Evolutionary conservation across 306 rosid species (phyloP).

Genomic region (Acacia acuminata): DNA sequence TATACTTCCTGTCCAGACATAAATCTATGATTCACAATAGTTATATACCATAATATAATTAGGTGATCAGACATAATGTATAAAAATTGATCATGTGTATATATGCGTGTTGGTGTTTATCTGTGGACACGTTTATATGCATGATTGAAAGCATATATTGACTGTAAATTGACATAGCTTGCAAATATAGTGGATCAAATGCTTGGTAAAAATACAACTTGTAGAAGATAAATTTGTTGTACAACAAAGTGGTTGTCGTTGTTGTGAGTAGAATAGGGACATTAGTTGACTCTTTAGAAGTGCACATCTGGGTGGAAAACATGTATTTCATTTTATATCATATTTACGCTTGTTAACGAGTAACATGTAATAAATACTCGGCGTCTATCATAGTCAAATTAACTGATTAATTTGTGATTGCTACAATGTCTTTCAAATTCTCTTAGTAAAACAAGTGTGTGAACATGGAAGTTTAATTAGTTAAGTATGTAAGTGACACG

Average conservation of each 20-base stretch:
- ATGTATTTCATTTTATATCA: neutral
- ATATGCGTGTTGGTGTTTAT: neutral
- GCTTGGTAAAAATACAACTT: neutral
- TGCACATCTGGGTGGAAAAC: neutral
- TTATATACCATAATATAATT: neutral
- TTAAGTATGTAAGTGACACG: neutral
- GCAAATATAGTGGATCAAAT: neutral
- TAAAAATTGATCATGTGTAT: neutral
- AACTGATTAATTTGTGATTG: neutral
- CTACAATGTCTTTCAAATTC: neutral
- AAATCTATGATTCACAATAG: neutral
- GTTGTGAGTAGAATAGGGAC: neutral
- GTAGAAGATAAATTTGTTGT: neutral
- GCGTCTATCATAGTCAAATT: neutral
- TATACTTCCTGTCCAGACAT: neutral
- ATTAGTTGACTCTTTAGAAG: neutral
- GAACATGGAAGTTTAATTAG: neutral
- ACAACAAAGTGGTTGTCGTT: no score
- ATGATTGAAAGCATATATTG: neutral
- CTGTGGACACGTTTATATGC: neutral
- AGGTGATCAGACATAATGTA: neutral
- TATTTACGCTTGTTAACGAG: neutral
- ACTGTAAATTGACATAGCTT: neutral
- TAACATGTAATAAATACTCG: neutral
- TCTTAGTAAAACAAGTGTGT: neutral